phyloP scores from a whole-genome alignment of 2,329 filamentous ascomycete species.

The Magnaporthiopsis poae region DNA sequence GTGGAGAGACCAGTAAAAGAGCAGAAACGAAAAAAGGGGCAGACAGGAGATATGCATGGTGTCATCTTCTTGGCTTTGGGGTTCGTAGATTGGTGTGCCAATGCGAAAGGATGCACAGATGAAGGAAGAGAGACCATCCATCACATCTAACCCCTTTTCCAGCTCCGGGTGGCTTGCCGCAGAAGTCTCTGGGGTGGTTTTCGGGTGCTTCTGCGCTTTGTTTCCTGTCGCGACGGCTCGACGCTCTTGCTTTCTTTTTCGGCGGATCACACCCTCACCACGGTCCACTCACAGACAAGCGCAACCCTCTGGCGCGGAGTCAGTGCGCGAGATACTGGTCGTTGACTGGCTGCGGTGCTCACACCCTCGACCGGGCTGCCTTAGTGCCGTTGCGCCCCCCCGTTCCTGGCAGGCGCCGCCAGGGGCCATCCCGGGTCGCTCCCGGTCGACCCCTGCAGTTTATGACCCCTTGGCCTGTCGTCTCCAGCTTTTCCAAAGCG shows the following conservation, averaged over 20 bases:
- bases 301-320: not conserved
- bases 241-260: no score
- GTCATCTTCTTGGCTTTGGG: not conserved
- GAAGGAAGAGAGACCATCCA: not conserved
- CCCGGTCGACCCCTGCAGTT: slow-evolving; percentile 4
- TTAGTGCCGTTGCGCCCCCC: not conserved
- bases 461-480: not conserved
- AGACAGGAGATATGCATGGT: not conserved
- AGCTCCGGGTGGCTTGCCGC: not conserved
- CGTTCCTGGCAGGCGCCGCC: slow-evolving; percentile 5
- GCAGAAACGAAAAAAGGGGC: not conserved
- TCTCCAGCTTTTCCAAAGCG: not conserved
- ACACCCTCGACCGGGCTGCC: not conserved
- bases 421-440: slow-evolving; percentile 3
- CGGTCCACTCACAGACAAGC: not conserved
- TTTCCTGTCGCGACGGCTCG: not conserved
- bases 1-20: not conserved
- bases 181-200: not conserved
- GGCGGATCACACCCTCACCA: not conserved
- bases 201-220: not conserved
- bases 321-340: not conserved
- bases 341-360: not conserved
- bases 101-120: not conserved
- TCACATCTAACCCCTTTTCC: not conserved
- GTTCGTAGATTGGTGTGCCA: not conserved